Conservation (phyloP, 1,139 yeast species). For the Pneumocystis carinii region DNA sequence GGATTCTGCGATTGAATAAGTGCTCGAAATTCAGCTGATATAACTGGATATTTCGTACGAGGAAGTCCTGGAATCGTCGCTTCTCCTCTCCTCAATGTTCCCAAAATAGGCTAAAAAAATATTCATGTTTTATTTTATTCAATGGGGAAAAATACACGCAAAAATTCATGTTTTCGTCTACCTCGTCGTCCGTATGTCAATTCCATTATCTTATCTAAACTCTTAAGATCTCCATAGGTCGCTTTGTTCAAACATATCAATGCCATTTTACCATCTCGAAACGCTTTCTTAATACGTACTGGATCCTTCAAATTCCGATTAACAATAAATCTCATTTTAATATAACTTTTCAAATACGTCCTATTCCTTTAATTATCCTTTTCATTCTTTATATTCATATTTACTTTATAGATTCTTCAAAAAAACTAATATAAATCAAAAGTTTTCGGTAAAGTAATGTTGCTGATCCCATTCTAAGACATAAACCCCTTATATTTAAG, state of each 20-base stretch:
- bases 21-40: background rate
- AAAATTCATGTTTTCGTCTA: background rate
- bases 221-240: background rate
- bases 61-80: background rate
- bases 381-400: background rate
- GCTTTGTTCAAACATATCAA: background rate
- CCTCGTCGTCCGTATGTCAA: background rate
- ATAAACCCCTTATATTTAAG: no score
- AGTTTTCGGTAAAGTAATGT: background rate
- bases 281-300: background rate
- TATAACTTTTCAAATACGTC: background rate
- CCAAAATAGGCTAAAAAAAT: background rate
- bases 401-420: background rate
- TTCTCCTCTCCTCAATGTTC: background rate
- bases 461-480: background rate
- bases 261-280: background rate
- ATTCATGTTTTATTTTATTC: background rate
- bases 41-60: background rate
- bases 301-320: background rate
- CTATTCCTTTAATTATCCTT: background rate
- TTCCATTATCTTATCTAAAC: background rate
- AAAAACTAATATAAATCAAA: background rate
- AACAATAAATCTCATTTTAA: background rate
- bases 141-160: background rate
- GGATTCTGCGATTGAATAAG: background rate